Evolutionary conservation across 768 basidiomycete genomes (phyloP), one percentile per base, ranked within the genome.

Genomic region (Termitomyces sp.): DNA sequence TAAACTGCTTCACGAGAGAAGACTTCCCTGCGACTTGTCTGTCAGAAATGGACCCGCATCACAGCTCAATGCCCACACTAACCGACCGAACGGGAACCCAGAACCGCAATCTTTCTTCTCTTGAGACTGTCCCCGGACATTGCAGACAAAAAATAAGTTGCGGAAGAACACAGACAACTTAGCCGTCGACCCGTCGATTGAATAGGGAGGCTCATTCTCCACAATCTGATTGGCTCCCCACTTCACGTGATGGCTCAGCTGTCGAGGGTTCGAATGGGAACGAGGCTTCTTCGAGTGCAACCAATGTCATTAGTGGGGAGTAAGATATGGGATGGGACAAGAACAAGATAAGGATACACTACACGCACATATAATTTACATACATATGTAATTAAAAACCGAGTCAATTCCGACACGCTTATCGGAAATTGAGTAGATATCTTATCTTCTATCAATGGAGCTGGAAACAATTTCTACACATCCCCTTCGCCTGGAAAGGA

Each of bases 31-130:
- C 9, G 36, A 57, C 16, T 24, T 33, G 44, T 34, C 22, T 6
- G 51, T 62, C 48, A 55, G 37, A 50, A 34, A 49, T 37, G 46
- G 60, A 42, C 11, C 45, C n/a, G 42, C 9, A 34, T 42, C 16
- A 18, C 8, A 48, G 16, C 37, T 64, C 55, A 48, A 59, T 12
- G 62, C 53, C 34, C 54, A 53, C 54, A 74, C 87, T 71, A 64
- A 94, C 93, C 93, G 72, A 95, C 93, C 66, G 90, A 91, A 67
- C 93, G 88, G 58, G 92, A 89, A 63, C 93, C 93, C 46, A 95
- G 80, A 54, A 94, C 89, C 46, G 91, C 93, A 62, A 95, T 93
- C 79, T 91, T 95, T 70, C 92, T 81, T 78, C 89, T 89, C 78
- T 84, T 89, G 73, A 91, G 73, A 58, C 67, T 68, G 39, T 73